A percentile compares a stretch with the other conserved stretches of the same genome.
Conservation (phyloP, 345 rosid species). For the Fremontodendron californicum region DNA sequence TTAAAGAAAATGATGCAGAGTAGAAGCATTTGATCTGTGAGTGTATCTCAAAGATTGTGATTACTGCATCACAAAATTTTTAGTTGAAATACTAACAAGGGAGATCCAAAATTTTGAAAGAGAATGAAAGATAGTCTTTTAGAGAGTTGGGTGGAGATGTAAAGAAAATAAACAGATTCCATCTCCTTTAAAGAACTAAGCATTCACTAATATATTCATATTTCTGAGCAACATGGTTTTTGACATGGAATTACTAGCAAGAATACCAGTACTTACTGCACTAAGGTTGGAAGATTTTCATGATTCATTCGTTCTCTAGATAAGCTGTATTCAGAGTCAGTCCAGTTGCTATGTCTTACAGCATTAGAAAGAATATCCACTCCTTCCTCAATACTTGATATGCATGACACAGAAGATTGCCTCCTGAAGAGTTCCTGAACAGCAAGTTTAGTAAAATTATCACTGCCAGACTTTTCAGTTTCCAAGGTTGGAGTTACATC, state of each 20-base stretch:
- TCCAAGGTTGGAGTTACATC: background rate
- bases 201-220: background rate
- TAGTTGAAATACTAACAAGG: background rate
- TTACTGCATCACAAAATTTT: background rate
- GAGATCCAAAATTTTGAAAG: conserved; percentile 1
- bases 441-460: conserved; percentile 33
- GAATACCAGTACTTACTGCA: conserved; percentile 27
- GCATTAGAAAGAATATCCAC: conserved; percentile 43
- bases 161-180: background rate
- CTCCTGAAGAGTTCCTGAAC: conserved; percentile 41
- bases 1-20: conserved; percentile 10
- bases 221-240: background rate
- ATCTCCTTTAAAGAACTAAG: background rate
- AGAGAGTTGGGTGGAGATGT: background rate
- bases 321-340: conserved; percentile 22
- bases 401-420: conserved; percentile 51
- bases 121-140: background rate
- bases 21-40: background rate
- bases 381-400: conserved; percentile 40
- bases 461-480: conserved; percentile 12
- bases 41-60: background rate
- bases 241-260: background rate
- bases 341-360: conserved; percentile 14
- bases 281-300: conserved; percentile 19
- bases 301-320: conserved; percentile 21